Conservation (phyloP, 106 monocot genomes). For the Dioscorea dumetorum region DNA sequence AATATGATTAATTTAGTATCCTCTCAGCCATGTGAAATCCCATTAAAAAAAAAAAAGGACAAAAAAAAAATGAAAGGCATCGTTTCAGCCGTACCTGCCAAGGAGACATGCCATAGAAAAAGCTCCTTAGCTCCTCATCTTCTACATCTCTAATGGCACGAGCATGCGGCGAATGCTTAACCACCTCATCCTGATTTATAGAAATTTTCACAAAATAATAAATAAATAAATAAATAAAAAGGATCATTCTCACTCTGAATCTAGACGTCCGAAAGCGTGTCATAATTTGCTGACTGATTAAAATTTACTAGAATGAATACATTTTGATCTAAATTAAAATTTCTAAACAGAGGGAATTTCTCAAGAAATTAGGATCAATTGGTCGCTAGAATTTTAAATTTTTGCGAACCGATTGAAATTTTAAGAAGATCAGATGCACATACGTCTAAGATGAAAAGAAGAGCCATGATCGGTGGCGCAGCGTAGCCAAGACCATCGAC, state of each 20-base stretch:
- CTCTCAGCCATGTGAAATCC: neutral
- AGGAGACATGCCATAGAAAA: conserved; percentile 76
- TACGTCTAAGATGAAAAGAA: conserved; percentile 94
- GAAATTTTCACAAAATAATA: neutral
- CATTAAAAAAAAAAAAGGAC: neutral
- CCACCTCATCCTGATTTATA: conserved; percentile 76
- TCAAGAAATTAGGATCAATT: neutral
- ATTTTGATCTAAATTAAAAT: too few relatives aligned
- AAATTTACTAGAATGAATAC: too few relatives aligned
- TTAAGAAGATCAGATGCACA: conserved; percentile 2
- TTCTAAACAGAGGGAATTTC: neutral
- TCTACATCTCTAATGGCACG: conserved; percentile 98
- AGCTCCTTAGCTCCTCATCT: conserved; percentile 96
- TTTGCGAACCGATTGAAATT: neutral
- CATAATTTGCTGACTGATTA: too few relatives aligned
- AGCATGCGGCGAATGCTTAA: conserved; percentile 93
- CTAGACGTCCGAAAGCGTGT: too few relatives aligned
- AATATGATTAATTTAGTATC: too few relatives aligned
- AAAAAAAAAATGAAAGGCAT: neutral
- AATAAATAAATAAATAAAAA: neutral
- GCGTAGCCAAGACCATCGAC: conserved; percentile 91
- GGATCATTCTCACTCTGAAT: too few relatives aligned
- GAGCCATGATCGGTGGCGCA: conserved; percentile 93
- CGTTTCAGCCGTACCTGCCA: conserved; percentile 39
- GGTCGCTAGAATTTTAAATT: too few relatives aligned